Conservation (phyloP, 352 stramenopile species). For the Globisporangium paddicum region DNA sequence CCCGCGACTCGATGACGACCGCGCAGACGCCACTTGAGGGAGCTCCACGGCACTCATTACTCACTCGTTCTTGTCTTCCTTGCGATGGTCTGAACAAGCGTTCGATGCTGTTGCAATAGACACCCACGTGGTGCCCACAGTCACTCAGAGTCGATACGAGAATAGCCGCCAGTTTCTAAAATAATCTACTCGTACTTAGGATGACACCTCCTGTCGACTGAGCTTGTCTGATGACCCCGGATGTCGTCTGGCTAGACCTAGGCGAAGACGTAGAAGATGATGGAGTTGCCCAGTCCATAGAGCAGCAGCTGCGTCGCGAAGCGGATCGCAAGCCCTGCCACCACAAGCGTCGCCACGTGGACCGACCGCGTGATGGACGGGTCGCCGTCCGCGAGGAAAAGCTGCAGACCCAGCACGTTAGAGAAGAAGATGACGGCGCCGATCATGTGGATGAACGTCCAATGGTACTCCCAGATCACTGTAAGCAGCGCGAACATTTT, state of each 20-base stretch:
- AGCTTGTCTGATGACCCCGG: not conserved
- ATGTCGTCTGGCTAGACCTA: slow-evolving; percentile 14
- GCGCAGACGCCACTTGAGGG: slow-evolving; percentile 39
- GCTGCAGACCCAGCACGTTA: slow-evolving; percentile 64
- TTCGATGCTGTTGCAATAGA: not conserved
- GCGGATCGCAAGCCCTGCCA: slow-evolving; percentile 30
- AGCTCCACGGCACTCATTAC: slow-evolving; percentile 50
- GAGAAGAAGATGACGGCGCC: slow-evolving; percentile 67
- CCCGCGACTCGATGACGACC: slow-evolving; percentile 37
- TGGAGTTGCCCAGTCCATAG: slow-evolving; percentile 66
- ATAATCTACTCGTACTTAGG: slow-evolving; percentile 7
- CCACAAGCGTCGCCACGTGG: slow-evolving; percentile 36
- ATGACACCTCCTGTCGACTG: not conserved
- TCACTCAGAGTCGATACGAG: not conserved
- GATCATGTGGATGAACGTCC: slow-evolving; percentile 82
- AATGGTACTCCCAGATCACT: slow-evolving; percentile 86
- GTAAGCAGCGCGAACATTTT: slow-evolving; percentile 82
- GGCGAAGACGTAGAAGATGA: slow-evolving; percentile 72
- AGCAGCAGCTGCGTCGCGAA: slow-evolving; percentile 44
- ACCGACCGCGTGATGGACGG: slow-evolving; percentile 25
- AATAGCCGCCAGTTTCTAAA: slow-evolving; percentile 6
- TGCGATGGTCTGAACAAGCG: not conserved
- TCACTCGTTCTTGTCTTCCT: not conserved
- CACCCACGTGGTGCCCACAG: not conserved
- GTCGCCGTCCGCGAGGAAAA: slow-evolving; percentile 53